Evolutionary conservation across 1,284 basidiomycete species (phyloP), one percentile per base, ranked within the genome.

Genomic region (Ustilago hordei): DNA sequence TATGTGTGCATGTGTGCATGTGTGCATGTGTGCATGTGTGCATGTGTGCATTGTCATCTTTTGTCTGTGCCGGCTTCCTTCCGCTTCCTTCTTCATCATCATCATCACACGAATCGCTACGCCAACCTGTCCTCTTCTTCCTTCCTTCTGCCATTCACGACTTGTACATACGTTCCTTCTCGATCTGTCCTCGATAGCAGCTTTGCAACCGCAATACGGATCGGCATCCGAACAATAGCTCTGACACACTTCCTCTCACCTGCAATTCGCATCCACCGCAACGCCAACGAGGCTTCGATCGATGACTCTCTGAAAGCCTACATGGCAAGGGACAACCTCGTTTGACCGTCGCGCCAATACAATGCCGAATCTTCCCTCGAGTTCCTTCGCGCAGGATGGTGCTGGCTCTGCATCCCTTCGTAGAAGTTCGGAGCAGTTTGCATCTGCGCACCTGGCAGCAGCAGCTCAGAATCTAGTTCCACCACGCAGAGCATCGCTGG

Each of bases 351-450:
- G n/a, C 5, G 2, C 28, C 8, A 28, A n/a, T 41, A 64, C 15
- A 23, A 73, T 73, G 70, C 70, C 71, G 4, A 69, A 69, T 28
- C 60, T 74, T 8, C 73, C 73, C 6, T 31, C 68, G 2, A 64
- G 60, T 53, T 70, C 64, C 6, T 66, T 69, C 19, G 54, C 55
- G n/a, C 32, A 64, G 9, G 57, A 60, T 8, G 47, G 47, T 39
- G 39, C 60, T 15, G 34, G 41, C 53, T 53, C 60, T 11, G 38
- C 57, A 8, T 67, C 68, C 8, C 39, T 54, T n/a, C 73, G 68
- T 7, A 65, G 73, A 55, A 68, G 73, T 15, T 75, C 73, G 6
- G 68, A 75, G 35, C 73, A 75, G 52, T 67, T 62, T 28, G n/a
- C 53, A 0, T 12, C 56, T 31, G 43, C 54, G 4, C 17, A 54